Conservation (phyloP, 2,329 filamentous ascomycete species). For the Fulvia fulva region DNA sequence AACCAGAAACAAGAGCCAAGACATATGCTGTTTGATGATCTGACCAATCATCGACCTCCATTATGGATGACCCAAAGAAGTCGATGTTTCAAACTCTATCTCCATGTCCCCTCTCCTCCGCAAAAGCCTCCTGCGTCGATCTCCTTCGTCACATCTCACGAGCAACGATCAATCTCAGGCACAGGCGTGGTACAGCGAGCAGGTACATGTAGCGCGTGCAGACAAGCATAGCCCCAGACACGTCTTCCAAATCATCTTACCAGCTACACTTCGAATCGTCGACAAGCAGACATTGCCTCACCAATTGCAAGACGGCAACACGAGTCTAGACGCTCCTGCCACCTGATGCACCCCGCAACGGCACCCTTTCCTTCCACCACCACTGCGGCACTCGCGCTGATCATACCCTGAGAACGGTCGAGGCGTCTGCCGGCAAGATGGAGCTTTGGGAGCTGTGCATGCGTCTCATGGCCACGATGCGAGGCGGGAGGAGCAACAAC, state of each 20-base stretch:
- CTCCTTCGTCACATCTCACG: background rate
- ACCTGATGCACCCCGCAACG: constrained; percentile 19
- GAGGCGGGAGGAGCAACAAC: constrained; percentile 1
- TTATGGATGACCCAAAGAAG: background rate
- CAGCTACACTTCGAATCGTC: background rate
- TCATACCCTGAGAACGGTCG: constrained; percentile 12
- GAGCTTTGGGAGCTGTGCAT: constrained; percentile 11
- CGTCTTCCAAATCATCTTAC: constrained; percentile 19
- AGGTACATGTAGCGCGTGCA: background rate
- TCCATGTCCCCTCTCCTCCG: background rate
- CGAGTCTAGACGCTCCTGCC: constrained; percentile 15
- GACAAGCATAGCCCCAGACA: constrained; percentile 7
- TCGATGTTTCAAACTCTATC: background rate
- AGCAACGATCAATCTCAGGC: background rate
- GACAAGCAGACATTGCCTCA: background rate
- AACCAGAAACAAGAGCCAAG: background rate
- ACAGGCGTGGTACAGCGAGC: constrained; percentile 8
- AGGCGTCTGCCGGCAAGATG: constrained; percentile 20
- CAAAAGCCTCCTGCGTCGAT: background rate
- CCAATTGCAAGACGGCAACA: constrained; percentile 5
- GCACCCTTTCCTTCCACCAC: constrained; percentile 4
- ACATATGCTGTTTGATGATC: background rate
- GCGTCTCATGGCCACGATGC: constrained; percentile 9
- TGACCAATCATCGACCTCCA: background rate
- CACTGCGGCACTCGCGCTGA: constrained; percentile 6